phyloP scores from a whole-genome alignment of 2,329 filamentous ascomycete genomes.

The Celoporthe dispersa region DNA sequence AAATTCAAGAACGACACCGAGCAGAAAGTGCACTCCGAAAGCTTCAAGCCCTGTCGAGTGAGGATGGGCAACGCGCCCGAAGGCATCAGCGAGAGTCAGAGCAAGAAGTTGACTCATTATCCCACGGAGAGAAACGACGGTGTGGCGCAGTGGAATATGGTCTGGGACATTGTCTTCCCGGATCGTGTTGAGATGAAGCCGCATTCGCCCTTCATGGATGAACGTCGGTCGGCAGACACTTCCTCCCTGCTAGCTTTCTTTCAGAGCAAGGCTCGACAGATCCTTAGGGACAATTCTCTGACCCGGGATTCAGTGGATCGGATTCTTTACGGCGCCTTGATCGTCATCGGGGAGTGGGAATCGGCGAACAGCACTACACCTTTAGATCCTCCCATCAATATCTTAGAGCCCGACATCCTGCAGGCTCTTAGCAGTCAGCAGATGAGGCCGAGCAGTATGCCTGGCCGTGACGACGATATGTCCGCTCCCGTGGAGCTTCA shows the following conservation, averaged over 20 bases:
- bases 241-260: constrained; percentile 30
- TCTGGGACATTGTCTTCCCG: constrained; percentile 34
- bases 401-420: not conserved
- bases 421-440: not conserved
- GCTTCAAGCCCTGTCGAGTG: not conserved
- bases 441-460: not conserved
- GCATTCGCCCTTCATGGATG: constrained; percentile 23
- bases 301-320: not conserved
- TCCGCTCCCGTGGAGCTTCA: not conserved
- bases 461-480: not conserved
- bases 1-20: constrained; percentile 20
- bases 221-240: constrained; percentile 25
- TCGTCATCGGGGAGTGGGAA: not conserved
- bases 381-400: not conserved
- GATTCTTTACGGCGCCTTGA: not conserved
- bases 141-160: constrained; percentile 32
- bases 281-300: not conserved
- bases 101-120: constrained; percentile 6
- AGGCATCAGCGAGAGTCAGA: constrained; percentile 29
- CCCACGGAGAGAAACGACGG: constrained; percentile 14
- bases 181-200: constrained; percentile 7
- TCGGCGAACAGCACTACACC: not conserved
- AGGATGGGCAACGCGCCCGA: constrained; percentile 1
- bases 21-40: constrained; percentile 2
- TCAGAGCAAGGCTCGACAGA: not conserved